phyloP scores from a whole-genome alignment of 352 stramenopile genomes.

The Globisporangium alternatum region DNA sequence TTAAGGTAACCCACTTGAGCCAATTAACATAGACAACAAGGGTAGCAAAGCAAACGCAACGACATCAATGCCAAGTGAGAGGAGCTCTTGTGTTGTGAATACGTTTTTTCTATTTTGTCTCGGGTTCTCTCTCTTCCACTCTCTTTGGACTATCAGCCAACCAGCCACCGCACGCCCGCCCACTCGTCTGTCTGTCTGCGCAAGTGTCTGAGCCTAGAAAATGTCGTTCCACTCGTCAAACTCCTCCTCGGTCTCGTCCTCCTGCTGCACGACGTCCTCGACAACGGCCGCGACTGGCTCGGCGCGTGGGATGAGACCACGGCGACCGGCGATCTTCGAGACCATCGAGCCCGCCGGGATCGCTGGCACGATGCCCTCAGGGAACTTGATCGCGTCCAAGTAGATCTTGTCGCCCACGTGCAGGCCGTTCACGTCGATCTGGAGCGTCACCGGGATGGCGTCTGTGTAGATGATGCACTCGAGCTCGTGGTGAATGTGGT shows the following conservation, averaged over 20 bases:
- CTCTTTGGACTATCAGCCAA: neutral
- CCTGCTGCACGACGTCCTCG: conserved; percentile 60
- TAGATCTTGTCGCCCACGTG: conserved; percentile 84
- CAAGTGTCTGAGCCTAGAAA: conserved; percentile 49
- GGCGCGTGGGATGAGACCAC: conserved; percentile 74
- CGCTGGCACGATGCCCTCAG: conserved; percentile 68
- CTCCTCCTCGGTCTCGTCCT: conserved; percentile 70
- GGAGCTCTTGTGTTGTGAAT: conserved; percentile 1
- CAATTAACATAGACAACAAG: neutral
- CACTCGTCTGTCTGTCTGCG: neutral
- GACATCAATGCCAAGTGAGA: neutral
- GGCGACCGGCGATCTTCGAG: conserved; percentile 84
- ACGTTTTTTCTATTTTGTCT: conserved; percentile 10
- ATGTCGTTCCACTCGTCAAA: conserved; percentile 89
- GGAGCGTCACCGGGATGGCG: conserved; percentile 67
- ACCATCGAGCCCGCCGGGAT: conserved; percentile 65
- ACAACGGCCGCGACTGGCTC: conserved; percentile 61
- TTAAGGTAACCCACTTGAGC: conserved; percentile 1
- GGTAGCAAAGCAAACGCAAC: neutral
- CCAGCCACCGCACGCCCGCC: neutral
- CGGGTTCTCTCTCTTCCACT: neutral
- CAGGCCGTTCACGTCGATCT: conserved; percentile 85
- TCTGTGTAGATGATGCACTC: conserved; percentile 79
- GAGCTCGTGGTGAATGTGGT: conserved; percentile 85
- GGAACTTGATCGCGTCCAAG: conserved; percentile 72